Conservation (phyloP, 2,329 filamentous ascomycete species). For the Reticulascus tulasneorum region DNA sequence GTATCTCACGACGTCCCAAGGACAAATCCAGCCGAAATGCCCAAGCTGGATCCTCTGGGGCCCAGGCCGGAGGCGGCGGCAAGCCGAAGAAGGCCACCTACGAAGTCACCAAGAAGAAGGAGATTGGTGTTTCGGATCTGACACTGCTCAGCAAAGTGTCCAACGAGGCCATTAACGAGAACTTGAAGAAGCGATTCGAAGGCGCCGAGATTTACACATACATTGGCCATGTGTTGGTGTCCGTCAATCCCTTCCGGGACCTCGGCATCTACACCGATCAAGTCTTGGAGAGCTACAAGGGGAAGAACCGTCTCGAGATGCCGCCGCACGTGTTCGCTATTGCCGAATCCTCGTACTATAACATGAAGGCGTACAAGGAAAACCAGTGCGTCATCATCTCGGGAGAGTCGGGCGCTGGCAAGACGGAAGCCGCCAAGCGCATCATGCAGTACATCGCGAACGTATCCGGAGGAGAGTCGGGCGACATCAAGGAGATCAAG, state of each 20-base stretch:
- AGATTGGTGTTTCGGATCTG: slow-evolving; percentile 96
- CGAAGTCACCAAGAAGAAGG: slow-evolving; percentile 97
- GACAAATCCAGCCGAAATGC: slow-evolving; percentile 41
- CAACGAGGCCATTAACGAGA: slow-evolving; percentile 99
- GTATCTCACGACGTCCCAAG: slow-evolving; percentile 46
- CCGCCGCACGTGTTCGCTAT: slow-evolving; percentile 97
- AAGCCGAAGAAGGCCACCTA: slow-evolving; percentile 95
- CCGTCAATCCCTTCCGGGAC: slow-evolving; percentile 96
- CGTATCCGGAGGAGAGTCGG: slow-evolving; percentile 80
- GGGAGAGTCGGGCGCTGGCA: slow-evolving; percentile 94
- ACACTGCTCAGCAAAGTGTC: slow-evolving; percentile 98
- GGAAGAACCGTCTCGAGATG: slow-evolving; percentile 94
- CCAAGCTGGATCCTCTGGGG: slow-evolving; percentile 34
- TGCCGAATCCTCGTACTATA: slow-evolving; percentile 94
- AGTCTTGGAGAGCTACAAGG: slow-evolving; percentile 89
- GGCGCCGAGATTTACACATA: slow-evolving; percentile 99
- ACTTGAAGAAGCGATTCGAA: slow-evolving; percentile 96
- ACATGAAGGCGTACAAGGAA: slow-evolving; percentile 99
- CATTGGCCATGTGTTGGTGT: slow-evolving; percentile 98
- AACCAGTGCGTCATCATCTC: slow-evolving; percentile 99
- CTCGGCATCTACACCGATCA: slow-evolving; percentile 96
- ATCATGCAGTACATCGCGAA: slow-evolving; percentile 99
- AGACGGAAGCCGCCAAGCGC: slow-evolving; percentile 96
- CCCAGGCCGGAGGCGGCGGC: slow-evolving; percentile 34
- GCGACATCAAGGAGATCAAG: slow-evolving; percentile 93